These are phyloP conservation scores for Didymella sp. DNA, from an alignment of 2,329 filamentous ascomycete genomes.

Conservation along the genomic window DNA sequence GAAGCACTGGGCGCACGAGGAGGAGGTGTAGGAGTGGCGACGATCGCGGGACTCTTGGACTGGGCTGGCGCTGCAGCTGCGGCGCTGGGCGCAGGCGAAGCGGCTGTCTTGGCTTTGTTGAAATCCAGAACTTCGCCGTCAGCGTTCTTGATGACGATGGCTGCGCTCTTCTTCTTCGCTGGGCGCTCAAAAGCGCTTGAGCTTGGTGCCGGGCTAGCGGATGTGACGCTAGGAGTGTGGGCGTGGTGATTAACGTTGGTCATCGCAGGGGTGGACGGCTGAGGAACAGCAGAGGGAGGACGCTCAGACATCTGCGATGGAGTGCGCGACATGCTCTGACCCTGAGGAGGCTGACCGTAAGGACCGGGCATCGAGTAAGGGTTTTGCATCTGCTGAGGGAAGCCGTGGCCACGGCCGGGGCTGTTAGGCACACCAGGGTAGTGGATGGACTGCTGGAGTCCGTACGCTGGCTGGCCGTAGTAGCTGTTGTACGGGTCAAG, in stretches of 20 bases:
- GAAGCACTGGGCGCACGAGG: conserved; percentile 73
- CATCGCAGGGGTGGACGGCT: conserved; percentile 64
- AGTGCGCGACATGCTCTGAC: conserved; percentile 71
- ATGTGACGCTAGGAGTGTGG: conserved; percentile 62
- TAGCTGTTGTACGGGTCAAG: conserved; percentile 52
- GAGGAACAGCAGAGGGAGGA: conserved; percentile 65
- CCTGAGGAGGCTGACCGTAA: conserved; percentile 64
- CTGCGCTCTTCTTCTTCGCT: conserved; percentile 68
- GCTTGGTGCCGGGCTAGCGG: conserved; percentile 67
- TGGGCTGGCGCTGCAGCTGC: conserved; percentile 57
- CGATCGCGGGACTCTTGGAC: conserved; percentile 67
- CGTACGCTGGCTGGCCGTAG: conserved; percentile 59
- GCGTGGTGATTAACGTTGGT: conserved; percentile 55
- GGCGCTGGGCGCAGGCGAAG: conserved; percentile 51
- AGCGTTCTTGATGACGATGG: conserved; percentile 84
- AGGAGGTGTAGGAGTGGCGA: conserved; percentile 71
- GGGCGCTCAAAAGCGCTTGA: conserved; percentile 68
- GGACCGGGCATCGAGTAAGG: conserved; percentile 59
- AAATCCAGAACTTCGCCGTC: conserved; percentile 78
- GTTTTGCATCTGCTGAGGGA: conserved; percentile 55
- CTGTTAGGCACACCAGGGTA: conserved; percentile 53
- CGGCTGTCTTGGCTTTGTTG: conserved; percentile 52
- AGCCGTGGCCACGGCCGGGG: conserved; percentile 55
- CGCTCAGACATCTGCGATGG: conserved; percentile 63
- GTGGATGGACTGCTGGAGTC: conserved; percentile 55